Percentiles rank a stretch among this genome's conserved stretches.
Evolutionary conservation across 768 basidiomycete species (phyloP).

Genomic region (Pulveroboletus sp.): DNA sequence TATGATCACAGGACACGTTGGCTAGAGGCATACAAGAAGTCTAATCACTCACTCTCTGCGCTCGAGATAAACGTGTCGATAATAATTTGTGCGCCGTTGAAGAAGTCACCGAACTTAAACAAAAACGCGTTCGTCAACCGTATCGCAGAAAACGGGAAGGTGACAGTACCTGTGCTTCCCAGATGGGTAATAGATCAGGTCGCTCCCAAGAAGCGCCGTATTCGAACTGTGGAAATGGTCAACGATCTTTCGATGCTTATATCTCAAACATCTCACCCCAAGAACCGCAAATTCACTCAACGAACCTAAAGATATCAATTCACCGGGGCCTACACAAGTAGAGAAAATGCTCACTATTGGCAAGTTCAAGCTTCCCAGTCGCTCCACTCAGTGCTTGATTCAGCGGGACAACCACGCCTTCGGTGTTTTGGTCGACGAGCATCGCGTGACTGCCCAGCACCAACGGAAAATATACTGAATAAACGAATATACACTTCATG

Average conservation of each 20-base stretch:
- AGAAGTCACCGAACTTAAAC: constrained; percentile 85
- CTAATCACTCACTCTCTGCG: constrained; percentile 61
- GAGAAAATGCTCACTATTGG: constrained; percentile 64
- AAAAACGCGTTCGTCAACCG: neutral
- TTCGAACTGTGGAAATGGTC: constrained; percentile 62
- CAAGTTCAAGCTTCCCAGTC: constrained; percentile 73
- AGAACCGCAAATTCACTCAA: constrained; percentile 89
- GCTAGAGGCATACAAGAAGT: too few relatives aligned
- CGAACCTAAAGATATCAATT: constrained; percentile 49
- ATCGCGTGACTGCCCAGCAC: constrained; percentile 68
- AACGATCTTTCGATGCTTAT: neutral
- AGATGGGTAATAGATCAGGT: constrained; percentile 78
- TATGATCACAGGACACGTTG: constrained; percentile 23
- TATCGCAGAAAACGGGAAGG: neutral
- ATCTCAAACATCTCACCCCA: constrained; percentile 50
- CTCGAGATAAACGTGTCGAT: constrained; percentile 89
- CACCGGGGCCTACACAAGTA: neutral
- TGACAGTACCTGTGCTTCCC: constrained; percentile 79
- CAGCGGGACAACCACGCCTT: constrained; percentile 76
- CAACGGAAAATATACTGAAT: neutral
- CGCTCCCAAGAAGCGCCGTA: constrained; percentile 89
- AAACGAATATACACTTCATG: neutral
- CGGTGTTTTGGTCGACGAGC: constrained; percentile 85
- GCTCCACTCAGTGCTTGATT: constrained; percentile 60
- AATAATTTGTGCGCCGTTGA: constrained; percentile 85